phyloP scores from a whole-genome alignment of 2,329 filamentous ascomycete species.

The Diaporthe ilicicola region DNA sequence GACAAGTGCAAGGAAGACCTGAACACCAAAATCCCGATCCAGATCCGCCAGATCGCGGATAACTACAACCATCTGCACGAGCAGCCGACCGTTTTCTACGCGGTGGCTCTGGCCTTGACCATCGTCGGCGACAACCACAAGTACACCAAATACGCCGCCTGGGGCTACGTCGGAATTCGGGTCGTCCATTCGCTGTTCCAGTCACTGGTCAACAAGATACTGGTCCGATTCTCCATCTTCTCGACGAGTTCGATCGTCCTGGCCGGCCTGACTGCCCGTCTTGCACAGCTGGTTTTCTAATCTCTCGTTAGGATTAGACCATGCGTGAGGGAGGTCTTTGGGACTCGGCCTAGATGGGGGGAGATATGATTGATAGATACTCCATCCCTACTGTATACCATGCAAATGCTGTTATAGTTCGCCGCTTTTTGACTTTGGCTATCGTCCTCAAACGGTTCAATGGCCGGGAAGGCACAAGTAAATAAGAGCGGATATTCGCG shows the following conservation, averaged over 20 bases:
- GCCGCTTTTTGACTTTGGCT: not conserved
- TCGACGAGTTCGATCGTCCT: not conserved
- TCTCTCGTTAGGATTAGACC: not conserved
- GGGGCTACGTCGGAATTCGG: slow-evolving; percentile 11
- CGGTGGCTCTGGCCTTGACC: slow-evolving; percentile 5
- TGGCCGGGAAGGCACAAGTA: not conserved
- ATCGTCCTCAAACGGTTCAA: not conserved
- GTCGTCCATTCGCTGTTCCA: slow-evolving; percentile 9
- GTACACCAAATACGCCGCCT: slow-evolving; percentile 7
- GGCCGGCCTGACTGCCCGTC: slow-evolving; percentile 12
- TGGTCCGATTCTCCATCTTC: slow-evolving; percentile 10
- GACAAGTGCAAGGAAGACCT: not conserved
- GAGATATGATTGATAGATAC: too few species aligned
- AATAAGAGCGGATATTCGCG: too few species aligned
- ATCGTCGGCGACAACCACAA: slow-evolving; percentile 15
- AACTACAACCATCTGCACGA: slow-evolving; percentile 7
- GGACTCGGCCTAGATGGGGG: too few species aligned
- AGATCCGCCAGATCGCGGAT: not conserved
- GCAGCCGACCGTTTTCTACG: slow-evolving; percentile 6
- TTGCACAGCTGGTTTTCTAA: slow-evolving; percentile 7
- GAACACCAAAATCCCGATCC: not conserved
- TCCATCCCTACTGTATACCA: not conserved
- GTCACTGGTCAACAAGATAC: slow-evolving; percentile 1
- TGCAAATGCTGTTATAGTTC: not conserved
- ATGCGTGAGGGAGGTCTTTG: too few species aligned